Base-by-base conservation (phyloP, 73 alveolate genomes). In the Stentor coeruleus region DNA sequence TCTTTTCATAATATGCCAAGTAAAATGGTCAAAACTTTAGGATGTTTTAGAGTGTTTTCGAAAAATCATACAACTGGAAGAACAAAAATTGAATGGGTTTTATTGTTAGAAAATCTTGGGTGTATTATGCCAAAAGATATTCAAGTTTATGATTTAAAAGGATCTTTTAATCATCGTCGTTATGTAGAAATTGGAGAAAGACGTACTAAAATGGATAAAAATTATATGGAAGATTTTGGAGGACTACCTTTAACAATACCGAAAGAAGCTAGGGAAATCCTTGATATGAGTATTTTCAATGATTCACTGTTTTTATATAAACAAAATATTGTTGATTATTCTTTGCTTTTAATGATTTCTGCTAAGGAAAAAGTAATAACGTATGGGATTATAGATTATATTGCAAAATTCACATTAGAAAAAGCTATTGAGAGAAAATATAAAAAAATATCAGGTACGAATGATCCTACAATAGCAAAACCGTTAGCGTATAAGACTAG, bases 321-420 rank as follows among this genome's bases (percentile, higher is more conserved):
- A 49, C 33, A 81, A 14, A 81, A 81, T 59, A 37, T 81, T 4
- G 85, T 81, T 81, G 87, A 81, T 59, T 81, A 81, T 35, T 81
- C 87, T 28, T 59, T 81, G 20, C 91, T 93, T 49, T 76, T 90
- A n/a, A 81, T 83, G 75, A 86, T 93, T n/a, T 86, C 81, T 41
- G 58, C 40, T 14, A 81, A 92, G 83, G 72, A 82, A 57, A 92
- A 86, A 82, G 60, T 74, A 41, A 84, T 93, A 11, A 86, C 95
- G 81, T 84, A 84, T 11, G 98, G 98, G 26, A 93, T 93, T 42
- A 93, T 93, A 66, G 98, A 93, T 75, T 93, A 89, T 81, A 83
- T 93, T 20, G 82, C 90, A 76, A 74, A 89, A 72, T 93, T 89
- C 87, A 91, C 98, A 57, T 76, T 91, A 81, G 95, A 93, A 58